phyloP scores from a whole-genome alignment of 768 basidiomycete species.

The Exsudoporus frostii region DNA sequence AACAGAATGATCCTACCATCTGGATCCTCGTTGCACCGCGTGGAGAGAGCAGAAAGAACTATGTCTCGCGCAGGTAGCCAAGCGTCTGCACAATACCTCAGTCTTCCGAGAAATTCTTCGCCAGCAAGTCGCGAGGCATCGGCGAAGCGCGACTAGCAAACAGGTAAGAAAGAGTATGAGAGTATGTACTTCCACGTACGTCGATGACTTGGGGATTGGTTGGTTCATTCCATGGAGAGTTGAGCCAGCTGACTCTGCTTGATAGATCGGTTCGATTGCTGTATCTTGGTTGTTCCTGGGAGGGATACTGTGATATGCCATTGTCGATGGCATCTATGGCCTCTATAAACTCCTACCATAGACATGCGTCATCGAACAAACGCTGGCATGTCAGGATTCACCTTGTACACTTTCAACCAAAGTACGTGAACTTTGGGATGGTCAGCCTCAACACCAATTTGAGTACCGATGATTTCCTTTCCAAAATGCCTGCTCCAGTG shows the following conservation, averaged over 20 bases:
- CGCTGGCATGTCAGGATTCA: slow-evolving; percentile 24
- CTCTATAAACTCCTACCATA: slow-evolving; percentile 81
- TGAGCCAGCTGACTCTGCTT: slow-evolving; percentile 77
- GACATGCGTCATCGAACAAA: slow-evolving; percentile 3
- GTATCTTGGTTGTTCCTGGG: slow-evolving; percentile 67
- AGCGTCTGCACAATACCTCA: slow-evolving; percentile 81
- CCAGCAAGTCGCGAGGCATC: slow-evolving; percentile 83
- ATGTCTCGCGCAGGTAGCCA: slow-evolving; percentile 92
- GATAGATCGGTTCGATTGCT: slow-evolving; percentile 79
- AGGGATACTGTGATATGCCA: slow-evolving; percentile 79
- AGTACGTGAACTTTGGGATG: slow-evolving; percentile 68
- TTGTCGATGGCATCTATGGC: slow-evolving; percentile 95
- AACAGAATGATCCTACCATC: slow-evolving; percentile 79
- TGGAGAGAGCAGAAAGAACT: slow-evolving; percentile 57
- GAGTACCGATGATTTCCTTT: slow-evolving; percentile 73
- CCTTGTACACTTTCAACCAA: slow-evolving; percentile 90
- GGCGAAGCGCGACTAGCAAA: slow-evolving; percentile 60
- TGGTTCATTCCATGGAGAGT: slow-evolving; percentile 90
- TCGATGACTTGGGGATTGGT: slow-evolving; percentile 64
- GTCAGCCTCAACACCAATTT: slow-evolving; percentile 45
- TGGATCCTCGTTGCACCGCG: slow-evolving; percentile 58
- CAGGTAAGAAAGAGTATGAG: slow-evolving; percentile 8
- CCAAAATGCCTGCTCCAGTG: slow-evolving; percentile 72
- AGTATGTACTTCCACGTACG: slow-evolving; percentile 43
- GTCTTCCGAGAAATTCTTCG: slow-evolving; percentile 72